Evolutionary conservation across 1,284 basidiomycete genomes (phyloP).

Genomic region (Tilletia indica): DNA sequence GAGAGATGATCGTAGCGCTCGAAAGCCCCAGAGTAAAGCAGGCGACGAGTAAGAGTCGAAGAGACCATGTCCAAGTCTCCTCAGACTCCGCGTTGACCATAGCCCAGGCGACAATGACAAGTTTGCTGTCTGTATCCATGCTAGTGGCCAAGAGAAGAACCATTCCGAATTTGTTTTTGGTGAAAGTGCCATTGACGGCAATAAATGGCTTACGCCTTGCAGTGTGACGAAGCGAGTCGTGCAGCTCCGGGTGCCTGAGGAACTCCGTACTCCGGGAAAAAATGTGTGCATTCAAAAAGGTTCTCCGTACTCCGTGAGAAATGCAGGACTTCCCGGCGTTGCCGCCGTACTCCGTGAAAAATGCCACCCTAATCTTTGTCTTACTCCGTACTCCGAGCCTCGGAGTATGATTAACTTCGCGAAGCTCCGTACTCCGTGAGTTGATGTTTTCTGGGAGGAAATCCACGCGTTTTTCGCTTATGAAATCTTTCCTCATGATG

Average conservation of each 20-base stretch:
- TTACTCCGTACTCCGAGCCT: too few relatives aligned
- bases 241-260: neutral
- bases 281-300: too few relatives aligned
- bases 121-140: neutral
- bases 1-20: neutral
- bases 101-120: neutral
- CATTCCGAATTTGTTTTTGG: neutral
- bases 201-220: conserved; percentile 7
- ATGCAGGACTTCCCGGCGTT: too few relatives aligned
- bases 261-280: too few relatives aligned
- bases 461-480: too few relatives aligned
- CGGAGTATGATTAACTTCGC: too few relatives aligned
- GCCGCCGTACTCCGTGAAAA: too few relatives aligned
- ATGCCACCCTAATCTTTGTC: too few relatives aligned
- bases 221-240: neutral
- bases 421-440: too few relatives aligned
- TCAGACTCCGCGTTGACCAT: neutral
- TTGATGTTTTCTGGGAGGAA: too few relatives aligned
- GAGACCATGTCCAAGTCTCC: neutral
- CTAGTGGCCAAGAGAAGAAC: neutral
- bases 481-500: too few relatives aligned
- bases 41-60: neutral
- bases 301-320: too few relatives aligned
- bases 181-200: neutral
- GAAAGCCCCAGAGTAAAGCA: neutral